phyloP scores from a whole-genome alignment of 768 basidiomycete species.

The Termitomyces bulborhizus region DNA sequence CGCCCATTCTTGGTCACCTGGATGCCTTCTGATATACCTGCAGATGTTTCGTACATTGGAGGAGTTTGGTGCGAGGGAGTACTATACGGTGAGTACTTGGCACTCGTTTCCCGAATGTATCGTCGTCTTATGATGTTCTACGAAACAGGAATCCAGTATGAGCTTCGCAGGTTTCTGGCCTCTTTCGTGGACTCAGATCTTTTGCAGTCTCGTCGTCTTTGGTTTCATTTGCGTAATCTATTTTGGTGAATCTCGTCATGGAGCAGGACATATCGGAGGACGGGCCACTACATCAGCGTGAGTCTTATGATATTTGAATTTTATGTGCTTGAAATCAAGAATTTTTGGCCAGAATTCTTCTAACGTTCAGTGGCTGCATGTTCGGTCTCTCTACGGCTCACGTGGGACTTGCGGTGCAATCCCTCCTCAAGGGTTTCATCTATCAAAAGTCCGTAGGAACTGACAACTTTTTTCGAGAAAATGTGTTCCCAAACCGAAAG shows the following conservation, averaged over 20 bases:
- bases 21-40: constrained; percentile 23
- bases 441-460: constrained; percentile 14
- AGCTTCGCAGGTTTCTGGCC: too few relatives aligned
- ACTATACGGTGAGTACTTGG: constrained; percentile 18
- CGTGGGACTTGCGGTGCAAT: constrained; percentile 18
- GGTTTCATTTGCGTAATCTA: constrained; percentile 17
- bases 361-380: constrained; percentile 18
- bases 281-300: constrained; percentile 14
- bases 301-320: neutral
- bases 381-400: constrained; percentile 22
- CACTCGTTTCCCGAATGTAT: neutral
- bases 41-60: constrained; percentile 24
- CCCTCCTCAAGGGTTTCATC: constrained; percentile 22
- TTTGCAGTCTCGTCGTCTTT: constrained; percentile 17
- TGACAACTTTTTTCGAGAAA: constrained; percentile 18
- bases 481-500: constrained; percentile 22
- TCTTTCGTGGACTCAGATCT: neutral
- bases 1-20: neutral
- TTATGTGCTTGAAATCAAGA: neutral
- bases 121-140: neutral
- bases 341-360: constrained; percentile 13
- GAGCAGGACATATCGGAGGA: constrained; percentile 8
- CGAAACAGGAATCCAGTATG: constrained; percentile 21
- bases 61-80: constrained; percentile 24
- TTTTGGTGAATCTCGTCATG: constrained; percentile 13